phyloP scores from a whole-genome alignment of 805 yeast species.

The Kodamaea lidongshanica region DNA sequence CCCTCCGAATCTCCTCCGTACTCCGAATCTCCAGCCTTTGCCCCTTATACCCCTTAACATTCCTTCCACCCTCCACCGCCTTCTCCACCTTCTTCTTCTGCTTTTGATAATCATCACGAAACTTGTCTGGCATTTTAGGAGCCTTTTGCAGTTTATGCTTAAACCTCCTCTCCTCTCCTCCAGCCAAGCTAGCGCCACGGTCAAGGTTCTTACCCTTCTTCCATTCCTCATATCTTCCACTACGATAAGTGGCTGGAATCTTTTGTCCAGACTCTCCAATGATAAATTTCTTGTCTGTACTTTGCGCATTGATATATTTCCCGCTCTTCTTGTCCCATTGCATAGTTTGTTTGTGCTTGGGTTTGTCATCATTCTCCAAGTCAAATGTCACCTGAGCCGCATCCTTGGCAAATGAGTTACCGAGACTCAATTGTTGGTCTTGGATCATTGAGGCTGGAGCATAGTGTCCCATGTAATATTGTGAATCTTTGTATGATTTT shows the following conservation, averaged over 20 bases:
- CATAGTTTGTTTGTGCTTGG: slow-evolving; percentile 64
- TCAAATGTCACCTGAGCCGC: slow-evolving; percentile 87
- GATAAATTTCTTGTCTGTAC: slow-evolving; percentile 78
- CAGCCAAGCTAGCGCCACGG: slow-evolving; percentile 18
- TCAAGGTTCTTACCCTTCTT: slow-evolving; percentile 58
- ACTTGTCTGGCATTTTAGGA: slow-evolving; percentile 87
- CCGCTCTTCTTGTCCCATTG: slow-evolving; percentile 93
- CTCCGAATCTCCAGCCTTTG: slow-evolving; percentile 54
- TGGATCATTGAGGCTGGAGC: slow-evolving; percentile 77
- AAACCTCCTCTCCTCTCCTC: slow-evolving; percentile 48
- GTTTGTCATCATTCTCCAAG: slow-evolving; percentile 69
- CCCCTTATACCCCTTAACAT: slow-evolving; percentile 61
- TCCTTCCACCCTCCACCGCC: slow-evolving; percentile 70
- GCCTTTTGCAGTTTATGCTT: slow-evolving; percentile 71
- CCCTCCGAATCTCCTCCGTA: slow-evolving; percentile 72
- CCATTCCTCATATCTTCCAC: slow-evolving; percentile 94
- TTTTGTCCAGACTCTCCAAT: slow-evolving; percentile 92
- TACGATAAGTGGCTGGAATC: slow-evolving; percentile 84
- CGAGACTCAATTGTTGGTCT: slow-evolving; percentile 63
- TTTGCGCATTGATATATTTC: slow-evolving; percentile 74
- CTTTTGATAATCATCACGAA: slow-evolving; percentile 75
- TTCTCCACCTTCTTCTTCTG: slow-evolving; percentile 78
- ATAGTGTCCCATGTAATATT: slow-evolving; percentile 78
- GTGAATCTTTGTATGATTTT: slow-evolving; percentile 67
- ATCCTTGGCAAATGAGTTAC: slow-evolving; percentile 66